These are phyloP conservation scores for Xerocomus brunneocitrinus DNA, from an alignment of 768 basidiomycete species.

Conservation along the genomic window DNA sequence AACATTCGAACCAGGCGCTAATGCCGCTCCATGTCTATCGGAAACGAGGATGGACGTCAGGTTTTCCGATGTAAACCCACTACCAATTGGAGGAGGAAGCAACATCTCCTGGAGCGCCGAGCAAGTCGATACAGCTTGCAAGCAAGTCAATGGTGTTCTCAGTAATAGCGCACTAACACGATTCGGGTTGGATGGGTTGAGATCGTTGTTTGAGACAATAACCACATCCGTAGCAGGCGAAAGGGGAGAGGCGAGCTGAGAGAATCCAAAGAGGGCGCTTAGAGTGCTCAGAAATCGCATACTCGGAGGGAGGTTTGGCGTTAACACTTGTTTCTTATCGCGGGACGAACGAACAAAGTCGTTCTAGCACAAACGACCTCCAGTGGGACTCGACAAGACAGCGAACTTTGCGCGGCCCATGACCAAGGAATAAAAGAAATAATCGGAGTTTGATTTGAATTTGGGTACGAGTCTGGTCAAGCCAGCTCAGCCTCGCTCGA, in stretches of 20 bases:
- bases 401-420: no score
- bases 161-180: constrained; percentile 8
- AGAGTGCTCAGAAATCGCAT: not conserved
- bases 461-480: no score
- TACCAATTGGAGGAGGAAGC: not conserved
- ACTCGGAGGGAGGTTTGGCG: not conserved
- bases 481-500: no score
- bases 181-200: constrained; percentile 5
- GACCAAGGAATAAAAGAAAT: no score
- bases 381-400: no score
- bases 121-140: not conserved
- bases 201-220: constrained; percentile 13
- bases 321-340: no score
- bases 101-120: constrained; percentile 7
- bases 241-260: not conserved
- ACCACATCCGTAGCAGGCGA: constrained; percentile 3
- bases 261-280: not conserved
- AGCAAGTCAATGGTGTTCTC: constrained; percentile 1
- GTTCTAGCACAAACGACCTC: no score
- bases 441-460: no score
- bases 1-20: not conserved
- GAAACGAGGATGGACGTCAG: constrained; percentile 4
- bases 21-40: constrained; percentile 4
- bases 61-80: constrained; percentile 1
- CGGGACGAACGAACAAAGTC: no score